phyloP scores from a whole-genome alignment of 768 basidiomycete genomes.

The Phylloporus rhodoxanthus region DNA sequence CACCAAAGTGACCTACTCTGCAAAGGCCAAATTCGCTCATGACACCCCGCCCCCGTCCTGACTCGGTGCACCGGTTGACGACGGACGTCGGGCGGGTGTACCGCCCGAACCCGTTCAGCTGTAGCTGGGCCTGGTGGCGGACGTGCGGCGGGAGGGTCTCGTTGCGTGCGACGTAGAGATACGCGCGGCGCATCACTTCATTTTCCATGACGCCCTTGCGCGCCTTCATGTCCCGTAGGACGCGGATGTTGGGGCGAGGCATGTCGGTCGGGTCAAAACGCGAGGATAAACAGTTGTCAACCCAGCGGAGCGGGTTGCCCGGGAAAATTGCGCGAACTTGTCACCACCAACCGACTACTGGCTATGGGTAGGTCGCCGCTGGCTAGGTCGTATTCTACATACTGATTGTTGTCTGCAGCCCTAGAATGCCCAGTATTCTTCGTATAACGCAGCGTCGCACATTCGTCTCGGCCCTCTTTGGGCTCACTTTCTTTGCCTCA shows the following conservation, averaged over 20 bases:
- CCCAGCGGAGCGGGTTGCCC: neutral
- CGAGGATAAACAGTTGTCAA: slow-evolving; percentile 24
- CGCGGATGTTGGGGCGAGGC: slow-evolving; percentile 40
- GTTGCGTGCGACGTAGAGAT: slow-evolving; percentile 91
- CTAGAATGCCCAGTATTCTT: slow-evolving; percentile 57
- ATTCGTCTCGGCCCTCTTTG: slow-evolving; percentile 74
- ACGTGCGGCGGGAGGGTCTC: slow-evolving; percentile 81
- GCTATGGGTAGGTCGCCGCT: slow-evolving; percentile 21
- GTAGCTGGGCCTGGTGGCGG: slow-evolving; percentile 90
- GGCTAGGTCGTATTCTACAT: slow-evolving; percentile 7
- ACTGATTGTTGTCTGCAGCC: slow-evolving; percentile 44
- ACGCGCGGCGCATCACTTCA: slow-evolving; percentile 83
- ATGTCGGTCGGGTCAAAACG: slow-evolving; percentile 3
- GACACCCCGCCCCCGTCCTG: slow-evolving; percentile 81
- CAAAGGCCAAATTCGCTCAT: slow-evolving; percentile 86
- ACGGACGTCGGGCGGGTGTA: slow-evolving; percentile 83
- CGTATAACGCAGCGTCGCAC: slow-evolving; percentile 64
- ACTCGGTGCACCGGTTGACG: slow-evolving; percentile 82
- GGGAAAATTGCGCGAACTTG: neutral
- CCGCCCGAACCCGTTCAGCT: slow-evolving; percentile 79
- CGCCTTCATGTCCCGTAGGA: slow-evolving; percentile 76
- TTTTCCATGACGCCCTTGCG: slow-evolving; percentile 63
- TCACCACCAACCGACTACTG: slow-evolving; percentile 1
- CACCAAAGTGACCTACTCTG: slow-evolving; percentile 44
- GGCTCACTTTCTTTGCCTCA: slow-evolving; percentile 71